These are phyloP conservation scores for Syzygium aromaticum DNA, from an alignment of 345 rosid genomes.

Conservation along the genomic window DNA sequence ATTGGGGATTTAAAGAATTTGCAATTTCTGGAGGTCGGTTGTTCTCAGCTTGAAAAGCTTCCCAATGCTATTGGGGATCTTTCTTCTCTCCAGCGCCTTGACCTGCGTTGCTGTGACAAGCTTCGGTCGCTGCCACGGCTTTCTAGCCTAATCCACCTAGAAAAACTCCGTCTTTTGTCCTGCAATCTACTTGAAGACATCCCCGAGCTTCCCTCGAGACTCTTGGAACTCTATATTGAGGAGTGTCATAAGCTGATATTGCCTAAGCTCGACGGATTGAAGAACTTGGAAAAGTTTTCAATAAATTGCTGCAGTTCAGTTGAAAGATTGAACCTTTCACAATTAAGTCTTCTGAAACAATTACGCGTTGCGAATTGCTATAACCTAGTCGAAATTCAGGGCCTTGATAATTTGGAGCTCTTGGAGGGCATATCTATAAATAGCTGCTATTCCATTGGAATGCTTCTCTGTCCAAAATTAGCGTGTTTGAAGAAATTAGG, in stretches of 20 bases:
- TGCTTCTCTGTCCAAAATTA: no score
- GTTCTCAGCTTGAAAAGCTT: no score
- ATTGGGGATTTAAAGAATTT: no score
- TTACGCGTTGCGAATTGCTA: background rate
- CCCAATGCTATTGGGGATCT: no score
- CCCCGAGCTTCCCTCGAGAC: background rate
- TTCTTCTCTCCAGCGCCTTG: no score
- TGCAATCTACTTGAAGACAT: background rate
- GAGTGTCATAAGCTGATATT: background rate
- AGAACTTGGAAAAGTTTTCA: background rate
- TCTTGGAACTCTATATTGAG: background rate
- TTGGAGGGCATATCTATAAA: background rate
- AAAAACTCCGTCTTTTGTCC: no score
- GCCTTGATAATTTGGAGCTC: background rate
- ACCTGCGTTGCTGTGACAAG: no score
- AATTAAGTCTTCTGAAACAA: background rate
- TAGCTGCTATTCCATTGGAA: no score
- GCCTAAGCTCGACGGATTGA: background rate
- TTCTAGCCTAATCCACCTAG: no score
- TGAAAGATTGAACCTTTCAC: background rate
- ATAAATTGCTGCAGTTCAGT: background rate
- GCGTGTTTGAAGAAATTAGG: rapidly evolving
- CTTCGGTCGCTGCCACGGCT: no score
- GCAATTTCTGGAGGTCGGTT: no score
- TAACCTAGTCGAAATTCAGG: background rate